These are phyloP conservation scores for Trematosphaeria pertusa DNA, from an alignment of 2,329 filamentous ascomycete species.

Conservation along the genomic window DNA sequence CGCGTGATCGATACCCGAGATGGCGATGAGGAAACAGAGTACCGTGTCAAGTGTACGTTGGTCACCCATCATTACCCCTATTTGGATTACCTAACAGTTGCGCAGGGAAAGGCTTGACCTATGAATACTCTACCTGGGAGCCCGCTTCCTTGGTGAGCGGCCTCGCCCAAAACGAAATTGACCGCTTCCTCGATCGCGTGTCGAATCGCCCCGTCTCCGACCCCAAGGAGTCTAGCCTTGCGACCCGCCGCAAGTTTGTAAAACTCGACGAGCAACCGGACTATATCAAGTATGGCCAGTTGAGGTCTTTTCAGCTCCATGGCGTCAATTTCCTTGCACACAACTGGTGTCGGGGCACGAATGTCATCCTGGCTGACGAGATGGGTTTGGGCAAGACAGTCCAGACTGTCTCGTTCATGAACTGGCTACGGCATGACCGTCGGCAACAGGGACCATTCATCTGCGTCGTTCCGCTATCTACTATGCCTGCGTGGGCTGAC, in stretches of 20 bases:
- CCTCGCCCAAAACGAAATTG: slow-evolving; percentile 86
- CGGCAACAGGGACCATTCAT: slow-evolving; percentile 93
- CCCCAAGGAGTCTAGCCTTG: slow-evolving; percentile 74
- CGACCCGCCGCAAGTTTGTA: slow-evolving; percentile 64
- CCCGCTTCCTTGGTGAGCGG: slow-evolving; percentile 74
- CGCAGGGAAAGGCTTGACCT: slow-evolving; percentile 80
- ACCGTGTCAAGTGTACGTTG: slow-evolving; percentile 84
- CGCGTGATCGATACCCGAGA: slow-evolving; percentile 85
- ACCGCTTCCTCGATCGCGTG: slow-evolving; percentile 85
- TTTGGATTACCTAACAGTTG: slow-evolving; percentile 27
- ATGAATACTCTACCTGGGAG: slow-evolving; percentile 97
- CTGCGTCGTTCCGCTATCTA: slow-evolving; percentile 95
- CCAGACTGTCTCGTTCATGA: slow-evolving; percentile 95
- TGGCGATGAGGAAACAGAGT: slow-evolving; percentile 81
- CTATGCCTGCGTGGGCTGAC: slow-evolving; percentile 97
- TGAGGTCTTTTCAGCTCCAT: slow-evolving; percentile 91
- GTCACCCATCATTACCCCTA: slow-evolving; percentile 7
- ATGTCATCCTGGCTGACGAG: slow-evolving; percentile 96
- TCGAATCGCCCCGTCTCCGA: slow-evolving; percentile 83
- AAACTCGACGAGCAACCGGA: slow-evolving; percentile 79
- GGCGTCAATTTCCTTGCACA: slow-evolving; percentile 95
- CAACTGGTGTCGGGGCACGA: slow-evolving; percentile 93
- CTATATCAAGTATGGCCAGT: slow-evolving; percentile 83
- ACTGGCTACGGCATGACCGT: slow-evolving; percentile 91
- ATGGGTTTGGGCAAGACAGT: slow-evolving; percentile 99